Conservation (phyloP, 1,139 yeast genomes). For the Citeromyces siamensis region DNA sequence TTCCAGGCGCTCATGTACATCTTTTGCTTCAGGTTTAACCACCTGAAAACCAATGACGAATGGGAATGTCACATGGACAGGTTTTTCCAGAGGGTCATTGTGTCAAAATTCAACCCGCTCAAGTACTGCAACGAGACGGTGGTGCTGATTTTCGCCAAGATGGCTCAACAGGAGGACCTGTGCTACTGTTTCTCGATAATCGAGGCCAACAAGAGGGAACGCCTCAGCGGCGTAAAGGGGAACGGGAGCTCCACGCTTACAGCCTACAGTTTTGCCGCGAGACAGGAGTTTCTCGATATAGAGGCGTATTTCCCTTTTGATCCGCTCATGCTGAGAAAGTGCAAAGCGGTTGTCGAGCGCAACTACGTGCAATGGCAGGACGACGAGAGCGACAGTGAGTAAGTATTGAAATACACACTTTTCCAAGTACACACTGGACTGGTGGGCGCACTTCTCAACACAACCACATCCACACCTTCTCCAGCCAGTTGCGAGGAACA, state of each 20-base stretch:
- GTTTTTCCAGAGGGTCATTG: slow-evolving; percentile 75
- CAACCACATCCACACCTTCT: neutral
- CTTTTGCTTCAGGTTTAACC: slow-evolving; percentile 74
- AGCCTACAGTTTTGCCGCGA: slow-evolving; percentile 22
- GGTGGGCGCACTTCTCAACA: too few relatives aligned
- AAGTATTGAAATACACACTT: too few relatives aligned
- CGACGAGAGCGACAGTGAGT: slow-evolving; percentile 43
- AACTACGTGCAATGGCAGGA: slow-evolving; percentile 84
- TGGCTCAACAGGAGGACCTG: slow-evolving; percentile 80
- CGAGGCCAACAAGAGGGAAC: slow-evolving; percentile 58
- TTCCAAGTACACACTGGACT: too few relatives aligned
- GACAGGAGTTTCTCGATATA: slow-evolving; percentile 73
- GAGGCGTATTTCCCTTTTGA: slow-evolving; percentile 96
- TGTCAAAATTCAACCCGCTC: slow-evolving; percentile 86
- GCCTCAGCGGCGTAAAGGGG: slow-evolving; percentile 16
- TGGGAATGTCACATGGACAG: slow-evolving; percentile 85
- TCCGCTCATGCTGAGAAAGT: slow-evolving; percentile 63
- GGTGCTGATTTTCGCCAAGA: slow-evolving; percentile 84
- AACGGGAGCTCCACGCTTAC: slow-evolving; percentile 3
- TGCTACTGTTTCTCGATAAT: slow-evolving; percentile 91
- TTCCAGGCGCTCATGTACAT: slow-evolving; percentile 86
- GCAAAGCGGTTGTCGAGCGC: slow-evolving; percentile 39
- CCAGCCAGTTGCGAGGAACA: neutral
- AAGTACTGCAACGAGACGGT: slow-evolving; percentile 92
- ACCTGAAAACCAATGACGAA: slow-evolving; percentile 32